Evolutionary conservation across 495 filamentous ascomycete genomes (phyloP).

Genomic region (Penicillium canariense): DNA sequence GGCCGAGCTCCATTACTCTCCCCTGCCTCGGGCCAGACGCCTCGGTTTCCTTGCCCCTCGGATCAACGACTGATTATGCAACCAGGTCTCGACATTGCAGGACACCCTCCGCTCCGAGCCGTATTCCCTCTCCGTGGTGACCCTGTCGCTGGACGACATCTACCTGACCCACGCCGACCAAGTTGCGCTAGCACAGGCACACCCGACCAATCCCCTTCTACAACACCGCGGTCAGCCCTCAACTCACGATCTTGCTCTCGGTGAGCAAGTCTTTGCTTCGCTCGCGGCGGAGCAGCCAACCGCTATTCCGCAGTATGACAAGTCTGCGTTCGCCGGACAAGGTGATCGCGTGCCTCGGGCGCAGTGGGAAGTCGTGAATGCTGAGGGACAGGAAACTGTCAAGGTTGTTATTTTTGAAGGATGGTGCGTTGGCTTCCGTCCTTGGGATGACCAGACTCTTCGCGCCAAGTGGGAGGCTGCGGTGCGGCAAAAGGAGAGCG

Average conservation of each 20-base stretch:
- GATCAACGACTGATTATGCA: neutral
- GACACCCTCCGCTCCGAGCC: constrained; percentile 63
- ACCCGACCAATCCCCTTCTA: constrained; percentile 71
- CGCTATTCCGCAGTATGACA: constrained; percentile 79
- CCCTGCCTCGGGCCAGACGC: constrained; percentile 11
- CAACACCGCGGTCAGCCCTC: constrained; percentile 81
- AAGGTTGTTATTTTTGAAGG: constrained; percentile 80
- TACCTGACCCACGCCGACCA: constrained; percentile 77
- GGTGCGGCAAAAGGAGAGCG: constrained; percentile 42
- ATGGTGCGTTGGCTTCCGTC: constrained; percentile 85
- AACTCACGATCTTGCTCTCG: constrained; percentile 79
- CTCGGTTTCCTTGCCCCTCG: constrained; percentile 5
- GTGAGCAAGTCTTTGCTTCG: constrained; percentile 57
- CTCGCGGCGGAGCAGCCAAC: constrained; percentile 52
- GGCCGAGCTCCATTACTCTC: constrained; percentile 12
- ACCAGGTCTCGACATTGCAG: constrained; percentile 63
- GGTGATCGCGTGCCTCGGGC: constrained; percentile 69
- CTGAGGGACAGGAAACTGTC: constrained; percentile 46
- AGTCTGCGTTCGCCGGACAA: constrained; percentile 70
- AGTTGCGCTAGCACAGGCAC: constrained; percentile 55
- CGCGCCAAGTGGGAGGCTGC: constrained; percentile 56
- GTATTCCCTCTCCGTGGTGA: constrained; percentile 67
- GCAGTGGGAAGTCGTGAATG: constrained; percentile 64
- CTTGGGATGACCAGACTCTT: constrained; percentile 55
- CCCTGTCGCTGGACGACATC: constrained; percentile 88